Percentiles rank a stretch among this genome's conserved stretches.
These are phyloP conservation scores for Nicotiana otophora DNA, from an alignment of 257 asterid species.

Conservation along the genomic window DNA sequence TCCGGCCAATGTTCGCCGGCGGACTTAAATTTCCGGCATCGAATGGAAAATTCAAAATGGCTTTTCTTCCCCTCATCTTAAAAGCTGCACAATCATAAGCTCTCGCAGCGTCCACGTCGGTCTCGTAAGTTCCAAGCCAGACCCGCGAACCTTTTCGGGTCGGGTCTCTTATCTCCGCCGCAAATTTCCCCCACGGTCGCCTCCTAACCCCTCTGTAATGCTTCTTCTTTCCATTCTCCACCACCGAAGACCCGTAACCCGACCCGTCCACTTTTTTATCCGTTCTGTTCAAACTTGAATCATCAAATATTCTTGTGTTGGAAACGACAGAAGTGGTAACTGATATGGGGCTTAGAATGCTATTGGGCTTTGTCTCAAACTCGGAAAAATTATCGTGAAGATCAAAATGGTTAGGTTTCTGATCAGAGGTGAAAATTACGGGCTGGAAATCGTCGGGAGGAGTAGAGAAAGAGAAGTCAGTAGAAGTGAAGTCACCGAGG, in stretches of 20 bases:
- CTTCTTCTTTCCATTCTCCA: conserved; percentile 17
- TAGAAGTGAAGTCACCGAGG: conserved; percentile 24
- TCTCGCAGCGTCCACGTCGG: conserved; percentile 67
- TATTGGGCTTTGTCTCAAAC: conserved; percentile 21
- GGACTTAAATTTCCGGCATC: conserved; percentile 59
- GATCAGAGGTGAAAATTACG: not conserved
- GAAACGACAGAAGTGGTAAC: not conserved
- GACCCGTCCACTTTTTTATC: conserved; percentile 10
- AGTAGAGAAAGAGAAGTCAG: conserved; percentile 31
- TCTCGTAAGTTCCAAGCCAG: conserved; percentile 76
- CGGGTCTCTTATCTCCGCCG: conserved; percentile 87
- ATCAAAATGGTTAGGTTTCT: not conserved
- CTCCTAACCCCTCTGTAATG: conserved; percentile 64
- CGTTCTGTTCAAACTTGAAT: not conserved
- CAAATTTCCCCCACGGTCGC: conserved; percentile 89
- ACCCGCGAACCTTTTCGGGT: conserved; percentile 61
- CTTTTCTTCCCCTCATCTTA: conserved; percentile 70
- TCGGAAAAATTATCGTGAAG: conserved; percentile 24
- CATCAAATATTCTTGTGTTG: not conserved
- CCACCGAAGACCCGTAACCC: not conserved
- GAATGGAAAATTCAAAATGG: conserved; percentile 65
- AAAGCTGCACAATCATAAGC: conserved; percentile 83
- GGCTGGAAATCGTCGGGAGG: not conserved
- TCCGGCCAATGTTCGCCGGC: conserved; percentile 38
- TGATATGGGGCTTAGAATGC: not conserved